Base-by-base conservation (phyloP, 1,139 yeast species). In the Kodamaea sp. region DNA sequence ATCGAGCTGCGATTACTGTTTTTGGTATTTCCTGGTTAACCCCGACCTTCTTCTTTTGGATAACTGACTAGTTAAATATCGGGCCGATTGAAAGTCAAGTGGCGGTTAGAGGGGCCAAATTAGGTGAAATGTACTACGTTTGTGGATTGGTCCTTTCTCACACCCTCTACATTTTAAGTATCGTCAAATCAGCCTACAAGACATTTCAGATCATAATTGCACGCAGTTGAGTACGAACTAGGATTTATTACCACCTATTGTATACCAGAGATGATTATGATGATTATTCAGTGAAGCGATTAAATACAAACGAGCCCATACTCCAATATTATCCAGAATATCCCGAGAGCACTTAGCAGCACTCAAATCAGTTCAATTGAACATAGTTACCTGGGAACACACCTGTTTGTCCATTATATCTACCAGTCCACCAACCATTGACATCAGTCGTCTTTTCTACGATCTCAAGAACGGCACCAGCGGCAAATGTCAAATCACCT, bases 401-500 rank as follows among this genome's bases (percentile, higher is more conserved):
- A 35, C 98, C 98, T 37, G 82, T 80, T 42, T 73, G 83, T 8
- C 97, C 97, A 51, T 89, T 87, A 48, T 77, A 68, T 35, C 73
- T 68, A n/a, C 98, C 98, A 1, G 96, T 87, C 98, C 98, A 92
- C 98, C 98, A 92, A 3, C 96, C 97, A 51, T 88, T 88, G 35
- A 81, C 73, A 55, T 89, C 96, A 0, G 78, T 73, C 2, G 95
- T 83, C 51, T 86, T 80, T 55, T 88, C 87, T 5, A 89, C 76
- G 38, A 92, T 72, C 50, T 87, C 89, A 49, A 92, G 89, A 23
- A 80, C 75, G 7, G 92, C 87, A 14, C 97, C 97, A 0, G 96
- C 96, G 24, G 81, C 76, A 65, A 92, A 85, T 12, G 84, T 65
- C 53, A 92, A 73, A 55, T 92, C 98, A 11, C 97, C 97, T 32